Evolutionary conservation across 2,329 filamentous ascomycete species (phyloP).

Genomic region (Neonectria ditissima): DNA sequence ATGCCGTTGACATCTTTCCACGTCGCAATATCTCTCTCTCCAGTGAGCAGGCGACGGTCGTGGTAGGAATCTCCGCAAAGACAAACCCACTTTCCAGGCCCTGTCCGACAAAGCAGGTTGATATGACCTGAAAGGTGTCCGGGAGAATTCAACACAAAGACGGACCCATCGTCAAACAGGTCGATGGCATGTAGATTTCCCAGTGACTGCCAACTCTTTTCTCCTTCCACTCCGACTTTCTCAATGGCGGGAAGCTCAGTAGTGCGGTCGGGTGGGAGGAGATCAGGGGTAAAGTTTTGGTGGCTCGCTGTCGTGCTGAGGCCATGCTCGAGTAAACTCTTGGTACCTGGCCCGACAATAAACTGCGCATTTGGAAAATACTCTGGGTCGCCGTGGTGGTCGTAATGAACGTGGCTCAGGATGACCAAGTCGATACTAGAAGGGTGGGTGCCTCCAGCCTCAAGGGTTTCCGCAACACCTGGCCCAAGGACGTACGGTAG

Average conservation of each 20-base stretch:
- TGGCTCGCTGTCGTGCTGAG: neutral
- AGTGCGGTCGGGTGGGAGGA: neutral
- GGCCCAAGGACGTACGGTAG: neutral
- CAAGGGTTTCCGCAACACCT: neutral
- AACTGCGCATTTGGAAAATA: neutral
- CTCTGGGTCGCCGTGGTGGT: slow-evolving; percentile 4
- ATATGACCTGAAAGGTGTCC: neutral
- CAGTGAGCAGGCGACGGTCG: neutral
- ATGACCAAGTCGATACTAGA: neutral
- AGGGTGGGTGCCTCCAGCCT: neutral
- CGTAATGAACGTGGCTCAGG: slow-evolving; percentile 1
- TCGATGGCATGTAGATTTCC: neutral
- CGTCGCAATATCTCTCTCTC: neutral
- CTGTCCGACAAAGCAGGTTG: neutral
- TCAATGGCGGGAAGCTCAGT: neutral
- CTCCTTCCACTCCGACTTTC: neutral
- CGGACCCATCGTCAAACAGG: neutral
- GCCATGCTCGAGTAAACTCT: neutral
- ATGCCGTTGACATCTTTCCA: neutral
- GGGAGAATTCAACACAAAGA: neutral
- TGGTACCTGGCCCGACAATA: neutral
- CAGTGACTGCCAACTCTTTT: neutral
- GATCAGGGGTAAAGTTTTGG: neutral
- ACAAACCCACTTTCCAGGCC: neutral
- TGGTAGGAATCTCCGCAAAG: neutral